These are phyloP conservation scores for Tremellales sp. DNA, from an alignment of 1,284 basidiomycete species.

Conservation along the genomic window DNA sequence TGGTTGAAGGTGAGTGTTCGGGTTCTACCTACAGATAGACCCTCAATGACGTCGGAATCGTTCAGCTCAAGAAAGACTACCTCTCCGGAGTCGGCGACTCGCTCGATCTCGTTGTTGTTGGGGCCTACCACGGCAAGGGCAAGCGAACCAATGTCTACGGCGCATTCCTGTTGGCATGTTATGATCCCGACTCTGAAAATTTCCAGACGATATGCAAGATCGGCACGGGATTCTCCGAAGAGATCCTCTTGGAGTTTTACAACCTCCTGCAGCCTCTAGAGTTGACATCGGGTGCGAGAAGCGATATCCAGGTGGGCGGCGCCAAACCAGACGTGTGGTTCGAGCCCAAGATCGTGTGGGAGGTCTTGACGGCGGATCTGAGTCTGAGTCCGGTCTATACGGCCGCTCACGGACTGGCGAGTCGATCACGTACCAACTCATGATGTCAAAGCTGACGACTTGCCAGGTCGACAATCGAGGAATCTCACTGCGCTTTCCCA, in stretches of 20 bases:
- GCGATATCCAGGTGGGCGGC: constrained; percentile 76
- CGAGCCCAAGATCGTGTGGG: constrained; percentile 94
- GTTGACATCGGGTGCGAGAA: constrained; percentile 58
- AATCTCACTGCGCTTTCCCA: constrained; percentile 91
- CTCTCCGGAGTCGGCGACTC: constrained; percentile 96
- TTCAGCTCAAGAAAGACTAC: constrained; percentile 93
- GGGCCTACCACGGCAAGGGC: constrained; percentile 94
- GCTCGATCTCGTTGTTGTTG: constrained; percentile 93
- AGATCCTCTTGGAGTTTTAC: constrained; percentile 77
- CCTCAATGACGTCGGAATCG: not conserved
- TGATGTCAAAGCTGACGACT: not conserved
- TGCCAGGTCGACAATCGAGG: constrained; percentile 76
- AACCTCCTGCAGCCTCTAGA: constrained; percentile 77
- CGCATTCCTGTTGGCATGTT: constrained; percentile 91
- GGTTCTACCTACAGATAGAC: not conserved
- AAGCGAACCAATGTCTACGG: constrained; percentile 96
- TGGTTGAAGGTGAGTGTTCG: constrained; percentile 80
- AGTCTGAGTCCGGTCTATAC: constrained; percentile 96
- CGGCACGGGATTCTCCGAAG: constrained; percentile 96
- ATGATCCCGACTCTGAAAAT: constrained; percentile 83
- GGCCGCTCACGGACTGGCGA: constrained; percentile 88
- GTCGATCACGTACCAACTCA: constrained; percentile 38
- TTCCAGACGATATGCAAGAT: constrained; percentile 98
- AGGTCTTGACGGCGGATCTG: constrained; percentile 94
- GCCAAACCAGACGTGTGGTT: constrained; percentile 95